These are phyloP conservation scores for Talaromyces funiculosus DNA, from an alignment of 2,329 filamentous ascomycete genomes.

Conservation along the genomic window DNA sequence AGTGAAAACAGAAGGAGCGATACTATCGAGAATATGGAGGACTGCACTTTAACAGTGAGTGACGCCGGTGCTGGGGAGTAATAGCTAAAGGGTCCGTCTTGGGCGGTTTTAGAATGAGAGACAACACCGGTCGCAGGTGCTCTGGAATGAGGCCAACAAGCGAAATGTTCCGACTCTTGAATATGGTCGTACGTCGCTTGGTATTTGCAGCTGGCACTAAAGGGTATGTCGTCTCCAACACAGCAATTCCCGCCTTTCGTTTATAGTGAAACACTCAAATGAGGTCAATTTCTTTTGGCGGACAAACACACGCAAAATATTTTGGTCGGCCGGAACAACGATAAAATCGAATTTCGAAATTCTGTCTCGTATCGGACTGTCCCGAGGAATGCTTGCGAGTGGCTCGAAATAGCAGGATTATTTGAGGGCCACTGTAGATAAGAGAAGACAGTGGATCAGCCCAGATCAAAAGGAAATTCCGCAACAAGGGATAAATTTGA, in stretches of 20 bases:
- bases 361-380: constrained; percentile 2
- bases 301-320: not conserved
- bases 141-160: constrained; percentile 27
- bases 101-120: constrained; percentile 39
- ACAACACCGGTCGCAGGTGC: constrained; percentile 18
- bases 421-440: constrained; percentile 4
- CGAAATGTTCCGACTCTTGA: constrained; percentile 21
- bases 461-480: constrained; percentile 1
- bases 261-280: constrained; percentile 17
- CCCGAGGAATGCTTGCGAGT: constrained; percentile 11
- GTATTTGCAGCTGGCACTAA: not conserved
- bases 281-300: not conserved
- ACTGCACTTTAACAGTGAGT: constrained; percentile 43
- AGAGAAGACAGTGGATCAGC: constrained; percentile 2
- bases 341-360: not conserved
- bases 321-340: not conserved
- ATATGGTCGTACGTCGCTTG: constrained; percentile 15
- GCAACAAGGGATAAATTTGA: constrained; percentile 3
- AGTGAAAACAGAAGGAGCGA: constrained; percentile 18
- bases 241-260: not conserved
- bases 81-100: constrained; percentile 48
- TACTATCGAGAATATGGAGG: constrained; percentile 39
- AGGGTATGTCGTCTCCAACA: not conserved
- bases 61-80: constrained; percentile 33
- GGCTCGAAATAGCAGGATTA: constrained; percentile 3